phyloP scores from a whole-genome alignment of 2,329 filamentous ascomycete genomes.

The Xylariales sp. region DNA sequence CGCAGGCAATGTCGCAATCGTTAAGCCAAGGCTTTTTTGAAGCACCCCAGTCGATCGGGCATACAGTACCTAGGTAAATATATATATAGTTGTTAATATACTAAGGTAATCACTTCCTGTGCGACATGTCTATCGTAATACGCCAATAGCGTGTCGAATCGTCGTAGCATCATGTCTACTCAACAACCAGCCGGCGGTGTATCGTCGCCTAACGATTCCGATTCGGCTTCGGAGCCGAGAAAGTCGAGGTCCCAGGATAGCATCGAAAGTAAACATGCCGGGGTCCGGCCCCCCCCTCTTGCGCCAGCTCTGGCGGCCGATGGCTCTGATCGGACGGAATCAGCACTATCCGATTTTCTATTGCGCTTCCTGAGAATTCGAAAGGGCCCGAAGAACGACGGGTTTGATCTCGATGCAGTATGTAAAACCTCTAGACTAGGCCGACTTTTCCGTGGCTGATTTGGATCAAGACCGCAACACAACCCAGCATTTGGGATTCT shows the following conservation, averaged over 20 bases:
- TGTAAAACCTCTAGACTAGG: constrained; percentile 5
- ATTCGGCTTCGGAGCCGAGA: constrained; percentile 34
- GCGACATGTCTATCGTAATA: constrained; percentile 9
- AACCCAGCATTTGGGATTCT: constrained; percentile 54
- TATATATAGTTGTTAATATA: constrained; percentile 20
- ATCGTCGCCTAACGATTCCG: constrained; percentile 25
- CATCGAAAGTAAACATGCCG: constrained; percentile 27
- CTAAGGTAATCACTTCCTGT: constrained; percentile 11
- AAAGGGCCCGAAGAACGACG: constrained; percentile 45
- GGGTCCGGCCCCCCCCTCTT: constrained; percentile 25
- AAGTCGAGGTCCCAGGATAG: constrained; percentile 29
- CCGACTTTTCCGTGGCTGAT: constrained; percentile 33
- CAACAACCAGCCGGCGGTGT: constrained; percentile 20
- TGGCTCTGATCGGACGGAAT: constrained; percentile 48
- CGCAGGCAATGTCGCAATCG: constrained; percentile 31
- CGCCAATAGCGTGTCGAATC: constrained; percentile 12
- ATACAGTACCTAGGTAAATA: constrained; percentile 14
- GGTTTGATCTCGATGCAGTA: constrained; percentile 49
- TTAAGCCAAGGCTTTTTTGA: constrained; percentile 5
- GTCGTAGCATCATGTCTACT: constrained; percentile 37
- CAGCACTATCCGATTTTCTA: constrained; percentile 49
- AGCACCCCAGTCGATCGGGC: constrained; percentile 1
- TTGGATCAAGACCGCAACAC: constrained; percentile 48
- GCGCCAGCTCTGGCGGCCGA: constrained; percentile 45
- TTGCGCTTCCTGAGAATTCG: constrained; percentile 51